Evolutionary conservation across 441 rosid species (phyloP).

Genomic region (Kokia cookei): DNA sequence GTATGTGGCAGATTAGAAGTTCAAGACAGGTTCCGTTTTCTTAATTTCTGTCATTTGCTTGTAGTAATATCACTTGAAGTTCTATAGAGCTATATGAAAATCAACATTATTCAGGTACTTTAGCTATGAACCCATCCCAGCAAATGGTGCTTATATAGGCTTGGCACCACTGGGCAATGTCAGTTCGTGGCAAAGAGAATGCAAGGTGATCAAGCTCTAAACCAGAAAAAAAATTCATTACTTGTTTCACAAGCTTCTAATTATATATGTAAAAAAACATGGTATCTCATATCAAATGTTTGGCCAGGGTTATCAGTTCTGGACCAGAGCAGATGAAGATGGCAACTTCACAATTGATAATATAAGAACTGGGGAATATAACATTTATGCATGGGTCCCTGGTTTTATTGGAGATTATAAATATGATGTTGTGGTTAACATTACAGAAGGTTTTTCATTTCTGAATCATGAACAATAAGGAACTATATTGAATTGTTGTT

Average conservation of each 20-base stretch:
- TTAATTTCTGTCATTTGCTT: background rate
- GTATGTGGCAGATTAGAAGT: slow-evolving; percentile 50
- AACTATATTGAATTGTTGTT: background rate
- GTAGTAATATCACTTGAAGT: background rate
- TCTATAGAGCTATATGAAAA: background rate
- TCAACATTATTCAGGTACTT: slow-evolving; percentile 8
- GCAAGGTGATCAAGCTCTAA: slow-evolving; percentile 17
- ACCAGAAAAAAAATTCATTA: background rate
- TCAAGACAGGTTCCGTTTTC: slow-evolving; percentile 34
- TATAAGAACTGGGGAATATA: slow-evolving; percentile 22
- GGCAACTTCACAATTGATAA: slow-evolving; percentile 26
- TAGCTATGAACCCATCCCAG: slow-evolving; percentile 4
- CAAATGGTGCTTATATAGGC: slow-evolving; percentile 20
- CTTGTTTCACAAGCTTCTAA: background rate
- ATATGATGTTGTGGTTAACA: slow-evolving; percentile 6
- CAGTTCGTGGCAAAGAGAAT: slow-evolving; percentile 34
- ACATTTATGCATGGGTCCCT: slow-evolving; percentile 39
- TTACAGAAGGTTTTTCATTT: slow-evolving; percentile 21
- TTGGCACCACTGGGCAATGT: slow-evolving; percentile 26
- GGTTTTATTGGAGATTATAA: slow-evolving; percentile 35
- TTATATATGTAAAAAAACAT: background rate
- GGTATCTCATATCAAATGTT: background rate
- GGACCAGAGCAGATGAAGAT: slow-evolving; percentile 24
- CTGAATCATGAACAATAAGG: background rate
- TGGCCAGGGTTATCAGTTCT: slow-evolving; percentile 35